phyloP scores from a whole-genome alignment of 176 grass and related monocot genomes.

The Oryza longistaminata region DNA sequence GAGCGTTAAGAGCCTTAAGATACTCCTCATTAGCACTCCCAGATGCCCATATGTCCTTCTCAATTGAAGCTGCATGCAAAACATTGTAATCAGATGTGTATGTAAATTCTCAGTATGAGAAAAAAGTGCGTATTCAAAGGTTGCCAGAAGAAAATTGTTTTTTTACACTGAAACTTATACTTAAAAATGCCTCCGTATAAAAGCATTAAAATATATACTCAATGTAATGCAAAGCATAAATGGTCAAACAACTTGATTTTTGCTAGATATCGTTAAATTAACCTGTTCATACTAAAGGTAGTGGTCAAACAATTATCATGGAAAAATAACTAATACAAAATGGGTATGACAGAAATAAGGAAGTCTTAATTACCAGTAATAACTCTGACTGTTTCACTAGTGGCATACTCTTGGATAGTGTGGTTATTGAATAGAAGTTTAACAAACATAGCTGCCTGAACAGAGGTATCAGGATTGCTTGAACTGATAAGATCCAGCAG shows the following conservation, averaged over 20 bases:
- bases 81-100: constrained; percentile 22
- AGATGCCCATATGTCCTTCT: constrained; percentile 95
- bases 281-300: not conserved
- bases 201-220: constrained; percentile 2
- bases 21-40: constrained; percentile 98
- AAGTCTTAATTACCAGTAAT: constrained; percentile 71
- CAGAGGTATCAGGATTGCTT: constrained; percentile 98
- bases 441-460: constrained; percentile 99
- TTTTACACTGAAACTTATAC: not conserved
- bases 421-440: constrained; percentile 98
- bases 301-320: not conserved
- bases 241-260: not conserved
- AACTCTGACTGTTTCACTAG: constrained; percentile 96
- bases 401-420: constrained; percentile 98
- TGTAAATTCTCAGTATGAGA: not conserved
- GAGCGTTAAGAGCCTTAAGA: constrained; percentile 90
- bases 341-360: constrained; percentile 16
- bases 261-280: constrained; percentile 10
- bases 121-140: constrained; percentile 15
- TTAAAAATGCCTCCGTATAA: not conserved
- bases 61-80: constrained; percentile 84
- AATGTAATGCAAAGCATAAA: not conserved
- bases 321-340: not conserved
- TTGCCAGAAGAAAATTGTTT: not conserved
- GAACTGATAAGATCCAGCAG: constrained; percentile 96